Conservation (phyloP, 768 basidiomycete species). For the Leccinum variicolor region DNA sequence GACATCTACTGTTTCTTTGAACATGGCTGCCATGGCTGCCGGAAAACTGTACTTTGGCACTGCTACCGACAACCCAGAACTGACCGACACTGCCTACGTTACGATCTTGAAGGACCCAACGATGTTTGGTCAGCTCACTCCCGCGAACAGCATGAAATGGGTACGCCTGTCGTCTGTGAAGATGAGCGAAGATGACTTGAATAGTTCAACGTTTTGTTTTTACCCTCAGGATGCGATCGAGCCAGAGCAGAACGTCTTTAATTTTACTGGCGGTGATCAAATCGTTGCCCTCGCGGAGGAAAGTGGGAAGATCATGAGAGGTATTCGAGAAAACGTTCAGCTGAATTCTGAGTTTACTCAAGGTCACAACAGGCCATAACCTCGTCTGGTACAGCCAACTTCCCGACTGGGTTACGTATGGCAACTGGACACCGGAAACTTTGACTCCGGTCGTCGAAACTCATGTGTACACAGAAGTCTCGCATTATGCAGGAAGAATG, state of each 20-base stretch:
- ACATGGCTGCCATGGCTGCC: slow-evolving; percentile 36
- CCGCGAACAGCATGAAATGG: slow-evolving; percentile 20
- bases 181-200: neutral
- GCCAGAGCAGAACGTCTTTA: slow-evolving; percentile 23
- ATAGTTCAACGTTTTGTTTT: neutral
- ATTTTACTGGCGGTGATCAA: slow-evolving; percentile 21
- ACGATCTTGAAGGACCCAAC: slow-evolving; percentile 5
- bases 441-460: slow-evolving; percentile 16
- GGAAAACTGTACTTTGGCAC: slow-evolving; percentile 47
- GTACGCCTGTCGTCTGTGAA: slow-evolving; percentile 6
- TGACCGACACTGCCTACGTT: slow-evolving; percentile 30
- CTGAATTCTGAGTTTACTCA: neutral
- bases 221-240: slow-evolving; percentile 17
- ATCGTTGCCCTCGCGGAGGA: slow-evolving; percentile 17
- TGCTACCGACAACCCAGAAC: slow-evolving; percentile 46
- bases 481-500: slow-evolving; percentile 13
- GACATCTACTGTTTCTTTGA: slow-evolving; percentile 18
- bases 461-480: slow-evolving; percentile 17
- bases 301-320: slow-evolving; percentile 20
- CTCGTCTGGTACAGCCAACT: slow-evolving; percentile 18
- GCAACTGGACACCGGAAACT: slow-evolving; percentile 9
- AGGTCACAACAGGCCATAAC: slow-evolving; percentile 15
- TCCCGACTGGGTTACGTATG: slow-evolving; percentile 16
- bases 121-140: slow-evolving; percentile 21
- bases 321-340: neutral